Base-by-base conservation (phyloP, 805 yeast genomes). In the Lipomyces mesembrius region DNA sequence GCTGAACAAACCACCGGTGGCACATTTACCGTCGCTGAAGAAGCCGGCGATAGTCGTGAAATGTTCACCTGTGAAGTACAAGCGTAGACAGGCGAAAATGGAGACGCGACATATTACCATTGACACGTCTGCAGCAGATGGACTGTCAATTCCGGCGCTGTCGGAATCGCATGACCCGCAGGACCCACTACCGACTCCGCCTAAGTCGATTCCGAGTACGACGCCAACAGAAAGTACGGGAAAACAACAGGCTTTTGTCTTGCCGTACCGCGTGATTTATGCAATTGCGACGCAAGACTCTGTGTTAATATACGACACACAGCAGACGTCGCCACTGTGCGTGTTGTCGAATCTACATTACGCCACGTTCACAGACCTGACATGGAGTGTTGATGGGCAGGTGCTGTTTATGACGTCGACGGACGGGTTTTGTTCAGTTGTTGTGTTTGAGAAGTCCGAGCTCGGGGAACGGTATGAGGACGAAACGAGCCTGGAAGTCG, bases 261-360 rank as follows among this genome's bases (percentile, higher is more conserved):
- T 93, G 57, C 89, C 91, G 0, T 92, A 95, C 74, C 85, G 92
- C 69, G 84, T 95, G 86, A 79, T 94, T 0, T 93, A 90, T 79
- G 98, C 98, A 0, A 89, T 95, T 22, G 98, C 97, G 0, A 93
- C 98, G 0, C 92, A 91, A 65, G 97, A 91, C 75, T 84, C 93
- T 14, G 89, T 95, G 12, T 74, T 89, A 8, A 79, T 95, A 1
- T 95, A 91, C 77, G 96, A 92, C 71, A 94, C 98, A 0, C 90
- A 88, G 69, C 81, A 83, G 39, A 73, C 81, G 32, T 77, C 82
- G 64, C 96, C 98, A 1, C 74, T 95, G 27, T 95, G 93, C 4
- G 79, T 85, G 14, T 88, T 89, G 2, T 83, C 90, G 0, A 92
- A 92, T 73, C 80, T 95, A 60, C 99, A 95, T 75, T 93, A 93